Percentiles rank a stretch among this genome's conserved stretches.
Evolutionary conservation across 192 early-diverging fungal species (phyloP).

Genomic region (Mortierella antarctica): DNA sequence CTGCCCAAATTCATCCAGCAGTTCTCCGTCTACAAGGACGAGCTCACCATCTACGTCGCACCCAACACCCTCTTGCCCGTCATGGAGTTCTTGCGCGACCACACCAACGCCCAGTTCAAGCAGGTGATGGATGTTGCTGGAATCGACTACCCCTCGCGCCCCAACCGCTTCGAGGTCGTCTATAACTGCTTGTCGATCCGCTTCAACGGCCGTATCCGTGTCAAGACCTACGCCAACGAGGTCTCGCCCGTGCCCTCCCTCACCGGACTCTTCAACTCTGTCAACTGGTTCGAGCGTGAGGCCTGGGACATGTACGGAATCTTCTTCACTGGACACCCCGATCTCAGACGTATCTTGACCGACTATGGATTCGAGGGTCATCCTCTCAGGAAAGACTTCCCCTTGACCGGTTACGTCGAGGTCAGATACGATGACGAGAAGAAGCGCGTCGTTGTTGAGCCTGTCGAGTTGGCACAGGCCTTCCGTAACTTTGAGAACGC

Average conservation of each 20-base stretch:
- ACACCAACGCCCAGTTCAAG: slow-evolving; percentile 93
- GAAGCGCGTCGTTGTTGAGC: slow-evolving; percentile 97
- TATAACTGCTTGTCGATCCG: slow-evolving; percentile 90
- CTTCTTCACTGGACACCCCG: slow-evolving; percentile 95
- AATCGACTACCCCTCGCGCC: slow-evolving; percentile 90
- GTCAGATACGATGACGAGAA: slow-evolving; percentile 98
- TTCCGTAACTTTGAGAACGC: slow-evolving; percentile 96
- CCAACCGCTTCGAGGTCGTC: slow-evolving; percentile 97
- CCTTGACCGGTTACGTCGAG: slow-evolving; percentile 98
- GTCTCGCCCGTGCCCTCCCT: slow-evolving; percentile 90
- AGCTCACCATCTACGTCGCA: slow-evolving; percentile 94
- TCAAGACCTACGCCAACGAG: slow-evolving; percentile 98
- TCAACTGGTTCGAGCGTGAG: slow-evolving; percentile 99
- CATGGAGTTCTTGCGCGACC: slow-evolving; percentile 92
- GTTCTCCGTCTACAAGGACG: slow-evolving; percentile 97
- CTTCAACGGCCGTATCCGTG: slow-evolving; percentile 93
- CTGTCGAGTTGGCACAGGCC: slow-evolving; percentile 94
- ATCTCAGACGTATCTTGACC: slow-evolving; percentile 95
- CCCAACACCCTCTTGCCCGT: slow-evolving; percentile 82
- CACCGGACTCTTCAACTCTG: slow-evolving; percentile 80
- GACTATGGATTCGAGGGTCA: slow-evolving; percentile 99
- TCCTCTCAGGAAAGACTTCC: slow-evolving; percentile 97
- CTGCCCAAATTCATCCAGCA: slow-evolving; percentile 98
- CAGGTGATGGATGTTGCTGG: slow-evolving; percentile 90
- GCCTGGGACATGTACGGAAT: slow-evolving; percentile 99